A percentile compares a stretch with the other conserved stretches of the same genome.
These are phyloP conservation scores for Volutella citrinella DNA, from an alignment of 2,329 filamentous ascomycete genomes.

Conservation along the genomic window DNA sequence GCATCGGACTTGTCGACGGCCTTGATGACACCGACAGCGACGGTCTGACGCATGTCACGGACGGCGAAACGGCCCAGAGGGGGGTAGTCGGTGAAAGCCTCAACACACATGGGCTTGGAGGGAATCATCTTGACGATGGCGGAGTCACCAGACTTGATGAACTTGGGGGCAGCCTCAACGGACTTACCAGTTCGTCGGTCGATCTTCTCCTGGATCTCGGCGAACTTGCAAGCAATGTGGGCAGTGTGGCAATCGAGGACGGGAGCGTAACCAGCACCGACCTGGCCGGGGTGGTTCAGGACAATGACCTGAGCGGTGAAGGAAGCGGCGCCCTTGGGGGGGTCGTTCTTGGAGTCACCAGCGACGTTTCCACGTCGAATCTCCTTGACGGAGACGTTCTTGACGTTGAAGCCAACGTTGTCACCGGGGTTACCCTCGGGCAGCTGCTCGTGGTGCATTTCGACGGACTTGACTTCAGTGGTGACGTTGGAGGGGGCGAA, in stretches of 20 bases:
- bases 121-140: constrained; percentile 99
- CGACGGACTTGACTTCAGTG: constrained; percentile 99
- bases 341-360: constrained; percentile 99
- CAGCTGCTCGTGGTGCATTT: constrained; percentile 99
- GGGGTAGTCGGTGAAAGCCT: constrained; percentile 99
- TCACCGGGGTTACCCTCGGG: constrained; percentile 92
- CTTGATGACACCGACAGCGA: constrained; percentile 96
- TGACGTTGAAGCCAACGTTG: constrained; percentile 99
- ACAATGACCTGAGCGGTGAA: constrained; percentile 99
- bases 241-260: constrained; percentile 99
- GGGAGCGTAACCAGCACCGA: constrained; percentile 98
- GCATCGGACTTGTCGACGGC: constrained; percentile 64
- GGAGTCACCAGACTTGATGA: constrained; percentile 99
- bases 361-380: constrained; percentile 99
- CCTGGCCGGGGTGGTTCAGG: constrained; percentile 99
- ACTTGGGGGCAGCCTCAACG: constrained; percentile 88
- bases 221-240: constrained; percentile 99
- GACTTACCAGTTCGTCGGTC: constrained; percentile 99
- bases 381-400: constrained; percentile 99
- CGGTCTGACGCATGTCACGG: constrained; percentile 94
- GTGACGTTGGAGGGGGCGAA: constrained; percentile 98
- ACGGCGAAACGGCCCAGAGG: constrained; percentile 99
- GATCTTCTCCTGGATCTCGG: constrained; percentile 99
- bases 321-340: constrained; percentile 79
- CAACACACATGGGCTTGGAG: constrained; percentile 99